Percentiles rank a stretch among this genome's conserved stretches.
Conservation (phyloP, 1,284 basidiomycete genomes). For the Ustilago sp. region DNA sequence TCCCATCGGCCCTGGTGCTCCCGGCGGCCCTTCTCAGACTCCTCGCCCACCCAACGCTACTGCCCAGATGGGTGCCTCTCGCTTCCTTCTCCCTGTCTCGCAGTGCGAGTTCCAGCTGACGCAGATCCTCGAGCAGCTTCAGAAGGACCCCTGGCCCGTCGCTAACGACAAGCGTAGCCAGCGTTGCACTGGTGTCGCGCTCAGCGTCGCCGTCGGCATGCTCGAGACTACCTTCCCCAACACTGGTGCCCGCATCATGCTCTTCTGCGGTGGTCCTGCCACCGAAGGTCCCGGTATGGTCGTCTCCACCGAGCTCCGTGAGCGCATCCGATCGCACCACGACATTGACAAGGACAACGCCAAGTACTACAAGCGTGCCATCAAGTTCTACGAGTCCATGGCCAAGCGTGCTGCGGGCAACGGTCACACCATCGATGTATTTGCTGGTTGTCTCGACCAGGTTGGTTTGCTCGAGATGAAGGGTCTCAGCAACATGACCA, state of each 20-base stretch:
- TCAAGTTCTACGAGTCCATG: slow-evolving; percentile 96
- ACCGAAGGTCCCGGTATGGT: slow-evolving; percentile 98
- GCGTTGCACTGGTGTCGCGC: slow-evolving; percentile 92
- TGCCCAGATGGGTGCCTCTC: slow-evolving; percentile 81
- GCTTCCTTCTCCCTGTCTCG: slow-evolving; percentile 92
- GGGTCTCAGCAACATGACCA: slow-evolving; percentile 91
- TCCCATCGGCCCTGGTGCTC: slow-evolving; percentile 72
- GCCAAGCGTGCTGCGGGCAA: slow-evolving; percentile 94
- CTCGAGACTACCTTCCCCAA: slow-evolving; percentile 96
- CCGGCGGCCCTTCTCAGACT: slow-evolving; percentile 70
- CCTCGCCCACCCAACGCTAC: slow-evolving; percentile 79
- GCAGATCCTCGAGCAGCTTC: slow-evolving; percentile 87
- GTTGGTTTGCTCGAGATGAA: slow-evolving; percentile 99
- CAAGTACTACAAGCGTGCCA: slow-evolving; percentile 96
- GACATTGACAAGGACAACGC: slow-evolving; percentile 98
- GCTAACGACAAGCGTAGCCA: slow-evolving; percentile 94
- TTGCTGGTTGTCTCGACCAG: slow-evolving; percentile 97
- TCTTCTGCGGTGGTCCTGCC: slow-evolving; percentile 95
- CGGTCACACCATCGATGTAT: slow-evolving; percentile 94
- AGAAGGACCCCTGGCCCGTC: slow-evolving; percentile 96
- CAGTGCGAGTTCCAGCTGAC: slow-evolving; percentile 98
- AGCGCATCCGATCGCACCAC: slow-evolving; percentile 98
- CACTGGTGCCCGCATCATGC: slow-evolving; percentile 94
- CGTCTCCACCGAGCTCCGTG: slow-evolving; percentile 92
- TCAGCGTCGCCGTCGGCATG: slow-evolving; percentile 94